Evolutionary conservation across 345 rosid genomes (phyloP).

Genomic region (Luvunga scandens): DNA sequence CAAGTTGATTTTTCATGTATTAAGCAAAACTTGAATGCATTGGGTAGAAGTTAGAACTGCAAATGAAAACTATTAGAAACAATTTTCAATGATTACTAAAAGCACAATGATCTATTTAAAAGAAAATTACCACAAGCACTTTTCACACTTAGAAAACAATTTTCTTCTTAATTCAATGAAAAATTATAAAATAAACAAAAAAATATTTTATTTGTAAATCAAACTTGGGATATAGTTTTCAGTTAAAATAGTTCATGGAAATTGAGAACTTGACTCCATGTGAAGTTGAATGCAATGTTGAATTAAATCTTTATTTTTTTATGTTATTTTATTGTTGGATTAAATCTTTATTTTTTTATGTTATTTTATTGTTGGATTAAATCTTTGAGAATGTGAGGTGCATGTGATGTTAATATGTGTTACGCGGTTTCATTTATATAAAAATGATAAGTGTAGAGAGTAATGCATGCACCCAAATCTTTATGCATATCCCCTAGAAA

Average conservation of each 20-base stretch:
- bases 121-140: background rate
- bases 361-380: background rate
- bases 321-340: background rate
- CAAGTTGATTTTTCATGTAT: background rate
- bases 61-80: no score
- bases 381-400: background rate
- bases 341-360: background rate
- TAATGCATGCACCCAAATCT: background rate
- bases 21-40: background rate
- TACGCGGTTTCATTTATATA: background rate
- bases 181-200: background rate
- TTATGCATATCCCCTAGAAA: background rate
- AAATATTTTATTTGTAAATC: background rate
- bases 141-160: background rate
- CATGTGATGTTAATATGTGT: background rate
- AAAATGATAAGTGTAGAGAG: background rate
- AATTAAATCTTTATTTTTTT: background rate
- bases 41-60: no score
- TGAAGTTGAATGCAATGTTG: background rate
- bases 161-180: background rate
- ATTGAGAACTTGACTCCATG: background rate
- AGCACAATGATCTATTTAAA: no score
- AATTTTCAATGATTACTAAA: no score
- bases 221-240: background rate
- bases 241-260: no score